phyloP scores from a whole-genome alignment of 129 eudicot species.

The Calendula officinalis region DNA sequence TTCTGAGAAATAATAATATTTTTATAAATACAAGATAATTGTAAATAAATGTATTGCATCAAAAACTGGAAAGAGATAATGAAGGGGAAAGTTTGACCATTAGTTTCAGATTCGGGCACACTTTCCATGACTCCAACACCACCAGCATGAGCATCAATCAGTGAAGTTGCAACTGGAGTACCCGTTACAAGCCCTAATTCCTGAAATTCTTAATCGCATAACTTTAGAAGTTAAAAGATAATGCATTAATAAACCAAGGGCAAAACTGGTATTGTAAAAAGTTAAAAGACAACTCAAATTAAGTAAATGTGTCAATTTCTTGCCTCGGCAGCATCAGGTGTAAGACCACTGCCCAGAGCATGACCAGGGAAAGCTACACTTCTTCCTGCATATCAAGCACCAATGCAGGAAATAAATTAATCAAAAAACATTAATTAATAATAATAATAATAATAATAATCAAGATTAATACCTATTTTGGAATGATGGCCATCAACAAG shows the following conservation, averaged over 20 bases:
- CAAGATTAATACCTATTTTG: constrained; percentile 78
- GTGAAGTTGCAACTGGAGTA: constrained; percentile 91
- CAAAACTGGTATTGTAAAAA: too few relatives aligned
- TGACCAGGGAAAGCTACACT: constrained; percentile 99
- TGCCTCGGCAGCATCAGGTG: constrained; percentile 93
- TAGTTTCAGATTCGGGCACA: constrained; percentile 44
- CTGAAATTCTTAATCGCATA: constrained; percentile 39
- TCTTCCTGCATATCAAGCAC: constrained; percentile 52
- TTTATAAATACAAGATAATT: constrained; percentile 6
- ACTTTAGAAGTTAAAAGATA: constrained; percentile 5
- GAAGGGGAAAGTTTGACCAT: constrained; percentile 42
- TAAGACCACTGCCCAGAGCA: constrained; percentile 90
- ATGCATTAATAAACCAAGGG: constrained; percentile 29
- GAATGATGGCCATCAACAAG: constrained; percentile 95
- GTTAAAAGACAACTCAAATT: too few relatives aligned
- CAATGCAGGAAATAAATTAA: not conserved
- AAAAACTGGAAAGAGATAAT: constrained; percentile 6
- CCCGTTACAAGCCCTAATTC: constrained; percentile 79
- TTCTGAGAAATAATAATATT: constrained; percentile 34
- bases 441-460: not conserved
- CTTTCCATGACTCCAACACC: constrained; percentile 99
- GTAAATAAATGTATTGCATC: not conserved
- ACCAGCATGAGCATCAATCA: constrained; percentile 99
- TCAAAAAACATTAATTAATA: not conserved
- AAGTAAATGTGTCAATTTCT: constrained; percentile 29